Percentiles rank a stretch among this genome's conserved stretches.
Conservation (phyloP, 2,329 filamentous ascomycete species). For the Clonostachys byssicola region DNA sequence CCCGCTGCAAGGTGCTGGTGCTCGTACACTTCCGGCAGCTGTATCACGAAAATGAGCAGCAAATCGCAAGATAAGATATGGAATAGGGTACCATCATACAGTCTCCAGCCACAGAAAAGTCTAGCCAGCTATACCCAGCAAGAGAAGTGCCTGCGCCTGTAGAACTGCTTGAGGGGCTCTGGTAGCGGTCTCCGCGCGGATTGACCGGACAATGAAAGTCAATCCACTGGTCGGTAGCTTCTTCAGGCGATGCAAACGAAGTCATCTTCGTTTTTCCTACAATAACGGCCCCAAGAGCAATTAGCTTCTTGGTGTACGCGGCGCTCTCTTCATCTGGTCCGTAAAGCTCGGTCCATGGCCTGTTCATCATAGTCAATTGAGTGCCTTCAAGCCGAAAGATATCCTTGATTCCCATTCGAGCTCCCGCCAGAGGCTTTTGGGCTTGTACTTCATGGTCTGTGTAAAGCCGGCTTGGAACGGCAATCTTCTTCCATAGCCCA, state of each 20-base stretch:
- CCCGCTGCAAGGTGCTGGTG: conserved; percentile 14
- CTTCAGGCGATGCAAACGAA: conserved; percentile 31
- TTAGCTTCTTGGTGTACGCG: conserved; percentile 44
- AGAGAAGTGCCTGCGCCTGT: conserved; percentile 15
- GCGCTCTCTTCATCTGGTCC: conserved; percentile 38
- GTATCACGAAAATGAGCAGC: conserved; percentile 10
- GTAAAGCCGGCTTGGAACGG: conserved; percentile 32
- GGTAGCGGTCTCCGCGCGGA: conserved; percentile 18
- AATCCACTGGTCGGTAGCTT: conserved; percentile 38
- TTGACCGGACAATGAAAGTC: conserved; percentile 17
- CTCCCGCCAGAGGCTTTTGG: conserved; percentile 25
- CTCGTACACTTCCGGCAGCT: conserved; percentile 10
- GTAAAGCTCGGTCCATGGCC: conserved; percentile 52
- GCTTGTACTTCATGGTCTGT: conserved; percentile 15
- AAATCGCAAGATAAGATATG: not conserved
- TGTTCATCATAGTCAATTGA: conserved; percentile 50
- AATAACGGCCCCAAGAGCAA: conserved; percentile 49
- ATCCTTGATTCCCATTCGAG: conserved; percentile 29
- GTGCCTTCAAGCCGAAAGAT: conserved; percentile 35
- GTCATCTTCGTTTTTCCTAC: conserved; percentile 38
- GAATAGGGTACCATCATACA: not conserved
- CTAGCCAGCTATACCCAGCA: conserved; percentile 19
- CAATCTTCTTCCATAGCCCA: conserved; percentile 18
- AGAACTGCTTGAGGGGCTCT: conserved; percentile 16
- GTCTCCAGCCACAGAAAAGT: conserved; percentile 12